Evolutionary conservation across 495 filamentous ascomycete species (phyloP), one percentile per base, ranked within the genome.

Genomic region (Sordaria brevicollis): DNA sequence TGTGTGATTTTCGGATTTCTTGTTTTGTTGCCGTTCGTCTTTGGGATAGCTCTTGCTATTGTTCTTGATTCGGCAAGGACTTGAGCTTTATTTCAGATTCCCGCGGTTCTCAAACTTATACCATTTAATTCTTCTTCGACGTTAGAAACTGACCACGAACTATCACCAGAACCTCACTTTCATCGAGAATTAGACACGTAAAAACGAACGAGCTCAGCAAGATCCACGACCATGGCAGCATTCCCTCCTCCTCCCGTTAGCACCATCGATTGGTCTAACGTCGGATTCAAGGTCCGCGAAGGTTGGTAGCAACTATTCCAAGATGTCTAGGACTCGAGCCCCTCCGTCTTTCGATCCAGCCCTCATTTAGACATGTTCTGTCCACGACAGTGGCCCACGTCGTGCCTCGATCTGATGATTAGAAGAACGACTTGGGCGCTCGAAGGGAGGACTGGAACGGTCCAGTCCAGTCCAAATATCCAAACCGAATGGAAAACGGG

Each of bases 281-380:
- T 98, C 57, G 94, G 94, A 69, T 98, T 98, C 83, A 87, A 87
- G 76, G 89, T 97, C 68, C 92, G 93, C 65, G 93, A 97, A 86
- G 92, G 92, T 91, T 83, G 67, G 81, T 75, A 67, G 10, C 13
- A 11, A 1, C 6, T n/a, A 17, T 15, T 3, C 17, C 3, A 10
- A 17, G 2, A n/a, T n/a, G n/a, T n/a, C n/a, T n/a, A n/a, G n/a
- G n/a, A 4, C 39, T 7, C 33, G 35, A 41, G 33, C 29, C 65
- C 33, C 65, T 66, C 29, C n/a, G 10, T 37, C 7, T 41, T 11
- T n/a, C n/a, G n/a, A n/a, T 17, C 2, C 15, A 21, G 31, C 1
- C 8, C 65, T 5, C 38, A 33, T 31, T 35, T 31, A 41, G 67
- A 19, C 2, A 2, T 57, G 1, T 31, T 17, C 5, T 57, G n/a